phyloP scores from a whole-genome alignment of 129 eudicot genomes.

The Lactuca saligna region DNA sequence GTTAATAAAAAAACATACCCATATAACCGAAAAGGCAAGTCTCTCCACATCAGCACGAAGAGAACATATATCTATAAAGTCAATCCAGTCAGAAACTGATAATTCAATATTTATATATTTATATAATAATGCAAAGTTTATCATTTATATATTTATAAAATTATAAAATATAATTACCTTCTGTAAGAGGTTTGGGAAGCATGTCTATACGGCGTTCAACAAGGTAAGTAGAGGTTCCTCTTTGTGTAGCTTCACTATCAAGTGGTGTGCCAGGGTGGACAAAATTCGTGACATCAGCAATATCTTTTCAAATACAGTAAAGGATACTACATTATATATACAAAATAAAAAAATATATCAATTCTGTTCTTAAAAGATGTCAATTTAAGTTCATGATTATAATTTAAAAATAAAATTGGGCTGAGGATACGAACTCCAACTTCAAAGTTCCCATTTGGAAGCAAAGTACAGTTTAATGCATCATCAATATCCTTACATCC shows the following conservation, averaged over 20 bases:
- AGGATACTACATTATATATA: slow-evolving; percentile 29
- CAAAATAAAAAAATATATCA: not conserved
- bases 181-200: slow-evolving; percentile 99
- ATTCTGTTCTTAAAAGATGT: not conserved
- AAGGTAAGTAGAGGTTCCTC: slow-evolving; percentile 98
- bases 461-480: slow-evolving; percentile 86
- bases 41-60: slow-evolving; percentile 95
- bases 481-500: slow-evolving; percentile 99
- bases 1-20: slow-evolving; percentile 52
- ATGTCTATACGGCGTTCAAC: slow-evolving; percentile 98
- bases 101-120: not conserved
- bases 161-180: slow-evolving; percentile 50
- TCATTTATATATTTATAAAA: not conserved
- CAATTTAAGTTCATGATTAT: too few relatives aligned
- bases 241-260: slow-evolving; percentile 91
- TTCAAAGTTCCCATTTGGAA: slow-evolving; percentile 91
- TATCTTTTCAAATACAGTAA: slow-evolving; percentile 55
- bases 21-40: slow-evolving; percentile 90
- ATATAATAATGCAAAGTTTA: not conserved
- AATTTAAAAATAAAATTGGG: too few relatives aligned
- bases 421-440: slow-evolving; percentile 97
- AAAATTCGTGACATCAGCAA: slow-evolving; percentile 98
- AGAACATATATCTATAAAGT: slow-evolving; percentile 86
- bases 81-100: slow-evolving; percentile 15
- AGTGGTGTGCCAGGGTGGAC: slow-evolving; percentile 92